Percentiles rank a stretch among this genome's conserved stretches.
Evolutionary conservation across 495 filamentous ascomycete species (phyloP).

Genomic region (Neurospora sp.): DNA sequence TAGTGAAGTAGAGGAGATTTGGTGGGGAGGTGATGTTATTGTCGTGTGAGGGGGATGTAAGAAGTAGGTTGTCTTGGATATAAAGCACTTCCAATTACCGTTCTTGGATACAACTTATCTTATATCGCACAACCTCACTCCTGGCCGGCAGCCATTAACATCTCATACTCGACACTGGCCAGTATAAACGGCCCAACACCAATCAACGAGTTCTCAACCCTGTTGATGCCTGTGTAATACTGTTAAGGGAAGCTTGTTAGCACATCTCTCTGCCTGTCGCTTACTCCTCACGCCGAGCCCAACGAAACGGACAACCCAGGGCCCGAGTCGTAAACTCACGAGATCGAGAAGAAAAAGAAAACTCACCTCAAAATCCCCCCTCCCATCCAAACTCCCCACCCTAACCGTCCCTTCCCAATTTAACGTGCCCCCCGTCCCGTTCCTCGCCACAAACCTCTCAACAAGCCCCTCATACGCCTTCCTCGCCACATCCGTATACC

Average conservation of each 20-base stretch:
- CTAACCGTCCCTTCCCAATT: conserved; percentile 46
- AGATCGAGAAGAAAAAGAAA: background rate
- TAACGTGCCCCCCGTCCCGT: too few relatives aligned
- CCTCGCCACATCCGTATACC: conserved; percentile 21
- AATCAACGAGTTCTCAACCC: conserved; percentile 5
- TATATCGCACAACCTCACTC: too few relatives aligned
- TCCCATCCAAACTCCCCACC: conserved; percentile 44
- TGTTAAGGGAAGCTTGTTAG: background rate
- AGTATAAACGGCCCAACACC: conserved; percentile 1
- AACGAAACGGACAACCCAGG: too few relatives aligned
- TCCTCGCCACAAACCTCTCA: too few relatives aligned
- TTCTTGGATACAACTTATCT: too few relatives aligned
- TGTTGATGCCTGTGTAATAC: conserved; percentile 5
- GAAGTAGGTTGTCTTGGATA: too few relatives aligned
- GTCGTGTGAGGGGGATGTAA: too few relatives aligned
- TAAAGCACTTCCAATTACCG: too few relatives aligned
- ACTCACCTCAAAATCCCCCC: conserved; percentile 36
- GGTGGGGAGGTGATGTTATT: too few relatives aligned
- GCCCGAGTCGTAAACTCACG: background rate
- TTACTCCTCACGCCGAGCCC: too few relatives aligned
- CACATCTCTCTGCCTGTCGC: too few relatives aligned
- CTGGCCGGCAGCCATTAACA: background rate
- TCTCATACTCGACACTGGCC: conserved; percentile 3
- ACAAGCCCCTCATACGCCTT: conserved; percentile 19
- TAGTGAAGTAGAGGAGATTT: too few relatives aligned